Percentiles rank a stretch among this genome's conserved stretches.
phyloP scores from a whole-genome alignment of 2,329 filamentous ascomycete species.

The Orbilia ellipsospora region DNA sequence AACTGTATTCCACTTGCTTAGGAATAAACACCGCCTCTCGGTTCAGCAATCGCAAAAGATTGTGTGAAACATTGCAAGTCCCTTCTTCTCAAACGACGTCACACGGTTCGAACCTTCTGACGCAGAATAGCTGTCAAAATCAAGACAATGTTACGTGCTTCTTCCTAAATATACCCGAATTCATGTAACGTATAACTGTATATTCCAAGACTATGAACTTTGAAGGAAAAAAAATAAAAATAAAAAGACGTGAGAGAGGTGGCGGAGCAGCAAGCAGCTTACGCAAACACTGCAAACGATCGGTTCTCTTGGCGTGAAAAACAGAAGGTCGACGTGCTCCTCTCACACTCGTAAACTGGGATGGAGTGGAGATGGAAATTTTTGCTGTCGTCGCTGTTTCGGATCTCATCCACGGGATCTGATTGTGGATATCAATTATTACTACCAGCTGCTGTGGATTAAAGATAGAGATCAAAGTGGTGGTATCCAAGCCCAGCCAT shows the following conservation, averaged over 20 bases:
- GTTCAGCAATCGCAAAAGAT: not conserved
- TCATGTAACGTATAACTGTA: too few relatives aligned
- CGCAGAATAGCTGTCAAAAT: constrained; percentile 2
- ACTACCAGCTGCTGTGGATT: too few relatives aligned
- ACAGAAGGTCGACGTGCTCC: not conserved
- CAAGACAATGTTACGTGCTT: too few relatives aligned
- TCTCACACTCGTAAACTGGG: too few relatives aligned
- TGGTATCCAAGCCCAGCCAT: too few relatives aligned
- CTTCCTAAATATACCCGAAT: not conserved
- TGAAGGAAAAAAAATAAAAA: too few relatives aligned
- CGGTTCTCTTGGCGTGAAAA: constrained; percentile 2
- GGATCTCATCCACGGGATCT: constrained; percentile 22
- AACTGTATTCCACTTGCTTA: too few relatives aligned
- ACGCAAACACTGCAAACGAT: constrained; percentile 40
- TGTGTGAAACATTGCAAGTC: constrained; percentile 8
- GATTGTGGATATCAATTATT: too few relatives aligned
- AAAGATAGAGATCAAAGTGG: too few relatives aligned
- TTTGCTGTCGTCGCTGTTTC: constrained; percentile 51
- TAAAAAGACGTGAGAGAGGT: constrained; percentile 7
- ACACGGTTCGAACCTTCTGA: not conserved
- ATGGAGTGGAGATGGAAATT: too few relatives aligned
- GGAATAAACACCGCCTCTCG: not conserved
- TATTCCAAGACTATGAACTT: not conserved
- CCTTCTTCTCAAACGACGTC: not conserved
- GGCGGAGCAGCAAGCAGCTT: constrained; percentile 44